Conservation (phyloP, 2,329 filamentous ascomycete species). For the Paracamarosporium sp. region DNA sequence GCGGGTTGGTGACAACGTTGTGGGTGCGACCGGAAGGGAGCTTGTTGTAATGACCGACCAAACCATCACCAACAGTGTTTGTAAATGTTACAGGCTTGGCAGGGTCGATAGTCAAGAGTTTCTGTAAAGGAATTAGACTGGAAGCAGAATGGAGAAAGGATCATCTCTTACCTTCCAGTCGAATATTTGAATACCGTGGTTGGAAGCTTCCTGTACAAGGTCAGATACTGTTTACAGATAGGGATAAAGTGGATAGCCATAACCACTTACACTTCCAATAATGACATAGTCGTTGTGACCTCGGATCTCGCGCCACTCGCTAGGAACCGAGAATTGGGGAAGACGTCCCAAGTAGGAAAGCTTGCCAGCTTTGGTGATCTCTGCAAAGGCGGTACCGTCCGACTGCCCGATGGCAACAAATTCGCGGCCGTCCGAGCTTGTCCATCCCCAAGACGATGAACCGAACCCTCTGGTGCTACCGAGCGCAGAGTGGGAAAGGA, state of each 20-base stretch:
- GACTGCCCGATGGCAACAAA: constrained; percentile 62
- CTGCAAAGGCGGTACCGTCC: constrained; percentile 62
- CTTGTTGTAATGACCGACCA: constrained; percentile 42
- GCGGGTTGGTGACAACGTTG: constrained; percentile 48
- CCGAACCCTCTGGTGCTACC: constrained; percentile 55
- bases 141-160: neutral
- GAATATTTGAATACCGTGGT: constrained; percentile 68
- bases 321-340: constrained; percentile 54
- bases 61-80: constrained; percentile 41
- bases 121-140: constrained; percentile 28
- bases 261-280: constrained; percentile 51
- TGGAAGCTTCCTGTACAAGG: no score
- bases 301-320: constrained; percentile 62
- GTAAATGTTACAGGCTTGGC: constrained; percentile 43
- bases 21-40: constrained; percentile 46
- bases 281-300: constrained; percentile 53
- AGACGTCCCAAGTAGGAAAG: constrained; percentile 62
- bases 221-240: no score
- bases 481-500: constrained; percentile 61
- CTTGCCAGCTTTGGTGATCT: constrained; percentile 59
- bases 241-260: no score
- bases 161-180: constrained; percentile 59
- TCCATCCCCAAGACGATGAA: constrained; percentile 62
- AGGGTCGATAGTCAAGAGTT: constrained; percentile 42
- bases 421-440: constrained; percentile 59